Conservation (phyloP, 192 early-diverging fungal species). For the Podila minutissima region DNA sequence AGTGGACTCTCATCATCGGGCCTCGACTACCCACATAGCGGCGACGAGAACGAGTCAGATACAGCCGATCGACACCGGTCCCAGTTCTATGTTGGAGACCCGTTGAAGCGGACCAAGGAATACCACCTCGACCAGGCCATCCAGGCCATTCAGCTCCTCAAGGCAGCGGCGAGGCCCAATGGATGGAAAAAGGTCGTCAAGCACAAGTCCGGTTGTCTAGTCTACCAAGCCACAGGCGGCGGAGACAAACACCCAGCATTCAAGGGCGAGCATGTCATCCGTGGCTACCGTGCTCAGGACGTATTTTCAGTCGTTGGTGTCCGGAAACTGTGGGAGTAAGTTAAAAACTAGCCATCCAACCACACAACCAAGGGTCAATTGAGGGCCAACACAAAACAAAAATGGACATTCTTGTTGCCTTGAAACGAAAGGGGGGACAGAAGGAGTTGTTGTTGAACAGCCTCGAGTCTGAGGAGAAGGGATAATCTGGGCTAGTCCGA, state of each 20-base stretch:
- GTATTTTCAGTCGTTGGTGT: constrained; percentile 60
- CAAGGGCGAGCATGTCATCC: constrained; percentile 60
- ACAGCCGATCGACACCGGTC: constrained; percentile 36
- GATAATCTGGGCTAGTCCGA: no score
- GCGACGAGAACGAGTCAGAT: constrained; percentile 34
- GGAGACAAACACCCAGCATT: constrained; percentile 60
- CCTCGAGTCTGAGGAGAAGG: background rate
- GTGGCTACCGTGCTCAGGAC: constrained; percentile 58
- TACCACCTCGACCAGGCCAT: constrained; percentile 61
- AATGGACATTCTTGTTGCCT: background rate
- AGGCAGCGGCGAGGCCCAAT: constrained; percentile 29
- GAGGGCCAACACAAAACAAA: background rate
- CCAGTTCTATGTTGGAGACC: constrained; percentile 39
- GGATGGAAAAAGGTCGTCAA: constrained; percentile 66
- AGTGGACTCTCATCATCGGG: constrained; percentile 1
- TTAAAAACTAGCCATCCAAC: background rate
- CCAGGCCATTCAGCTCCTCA: constrained; percentile 56
- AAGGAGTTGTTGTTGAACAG: background rate
- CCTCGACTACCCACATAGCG: constrained; percentile 31
- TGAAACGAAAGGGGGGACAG: constrained; percentile 2
- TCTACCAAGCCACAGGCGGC: constrained; percentile 44
- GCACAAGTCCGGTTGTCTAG: constrained; percentile 61
- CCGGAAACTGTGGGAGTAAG: constrained; percentile 65
- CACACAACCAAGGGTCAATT: no score
- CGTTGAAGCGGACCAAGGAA: constrained; percentile 43